A percentile compares a stretch with the other conserved stretches of the same genome.
Evolutionary conservation across 139 green algal genomes (phyloP).

Genomic region (Trebouxia sp.): DNA sequence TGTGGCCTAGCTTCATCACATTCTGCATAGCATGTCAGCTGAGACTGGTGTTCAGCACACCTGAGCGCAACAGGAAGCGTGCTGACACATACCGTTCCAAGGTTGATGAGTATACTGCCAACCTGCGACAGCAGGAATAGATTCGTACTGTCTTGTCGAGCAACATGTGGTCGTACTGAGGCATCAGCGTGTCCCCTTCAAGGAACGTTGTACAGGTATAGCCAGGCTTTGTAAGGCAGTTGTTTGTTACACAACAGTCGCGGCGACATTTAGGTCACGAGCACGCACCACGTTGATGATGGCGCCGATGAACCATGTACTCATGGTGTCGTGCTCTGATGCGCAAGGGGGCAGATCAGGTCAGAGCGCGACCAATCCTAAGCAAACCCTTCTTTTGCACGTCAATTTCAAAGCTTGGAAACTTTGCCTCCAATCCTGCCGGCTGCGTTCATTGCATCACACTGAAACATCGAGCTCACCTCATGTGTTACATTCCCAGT

Average conservation of each 20-base stretch:
- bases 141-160: too few species aligned
- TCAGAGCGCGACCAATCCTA: too few species aligned
- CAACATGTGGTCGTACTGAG: too few species aligned
- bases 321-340: neutral
- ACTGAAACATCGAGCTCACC: too few species aligned
- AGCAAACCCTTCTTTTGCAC: too few species aligned
- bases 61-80: neutral
- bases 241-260: neutral
- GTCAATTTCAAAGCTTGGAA: too few species aligned
- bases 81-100: conserved; percentile 60
- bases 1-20: conserved; percentile 90
- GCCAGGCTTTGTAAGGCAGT: too few species aligned
- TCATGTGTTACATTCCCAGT: too few species aligned
- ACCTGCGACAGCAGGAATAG: conserved; percentile 48
- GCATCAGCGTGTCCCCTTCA: too few species aligned
- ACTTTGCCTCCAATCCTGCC: too few species aligned
- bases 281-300: conserved; percentile 61
- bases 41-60: neutral
- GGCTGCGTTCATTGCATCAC: too few species aligned
- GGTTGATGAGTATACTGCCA: conserved; percentile 76
- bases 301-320: conserved; percentile 41
- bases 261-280: neutral
- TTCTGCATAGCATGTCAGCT: conserved; percentile 59
- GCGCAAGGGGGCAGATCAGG: neutral
- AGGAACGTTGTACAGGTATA: too few species aligned